Evolutionary conservation across 352 stramenopile species (phyloP).

Genomic region (Plasmopara muralis): DNA sequence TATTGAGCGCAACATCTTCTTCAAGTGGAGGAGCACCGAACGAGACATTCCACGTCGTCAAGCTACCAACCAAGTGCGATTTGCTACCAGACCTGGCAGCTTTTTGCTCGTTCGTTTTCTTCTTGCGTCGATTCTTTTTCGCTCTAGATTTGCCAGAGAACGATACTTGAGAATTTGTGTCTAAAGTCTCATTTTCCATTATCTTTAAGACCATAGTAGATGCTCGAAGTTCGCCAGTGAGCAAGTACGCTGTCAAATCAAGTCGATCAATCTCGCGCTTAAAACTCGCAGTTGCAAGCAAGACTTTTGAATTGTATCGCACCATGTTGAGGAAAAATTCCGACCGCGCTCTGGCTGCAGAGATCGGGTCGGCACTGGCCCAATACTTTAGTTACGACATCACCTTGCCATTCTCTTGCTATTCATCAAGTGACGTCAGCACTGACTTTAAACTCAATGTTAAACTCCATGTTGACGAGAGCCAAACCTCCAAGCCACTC

Average conservation of each 20-base stretch:
- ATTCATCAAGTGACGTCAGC: conserved; percentile 2
- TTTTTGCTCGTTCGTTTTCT: conserved; percentile 6
- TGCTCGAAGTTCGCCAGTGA: conserved; percentile 19
- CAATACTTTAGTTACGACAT: conserved; percentile 21
- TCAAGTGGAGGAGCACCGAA: not conserved
- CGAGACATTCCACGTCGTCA: conserved; percentile 5
- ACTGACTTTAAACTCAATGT: conserved; percentile 3
- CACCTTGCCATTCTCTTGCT: conserved; percentile 16
- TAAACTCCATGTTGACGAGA: conserved; percentile 4
- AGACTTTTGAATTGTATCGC: conserved; percentile 3
- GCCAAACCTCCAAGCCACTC: conserved; percentile 1
- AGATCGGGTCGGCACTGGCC: conserved; percentile 14
- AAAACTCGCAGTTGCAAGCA: conserved; percentile 9
- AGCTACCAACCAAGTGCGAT: not conserved
- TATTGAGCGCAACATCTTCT: conserved; percentile 3
- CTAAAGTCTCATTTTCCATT: conserved; percentile 4
- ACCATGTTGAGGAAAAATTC: conserved; percentile 17
- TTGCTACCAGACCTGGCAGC: not conserved
- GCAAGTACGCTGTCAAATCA: conserved; percentile 20
- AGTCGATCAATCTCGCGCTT: conserved; percentile 16
- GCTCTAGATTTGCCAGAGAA: not conserved
- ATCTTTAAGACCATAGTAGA: not conserved
- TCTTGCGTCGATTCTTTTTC: conserved; percentile 1
- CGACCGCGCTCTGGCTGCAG: conserved; percentile 12
- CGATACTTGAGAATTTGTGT: not conserved